phyloP scores from a whole-genome alignment of 2,329 filamentous ascomycete genomes.

The Hypocrella siamensis region DNA sequence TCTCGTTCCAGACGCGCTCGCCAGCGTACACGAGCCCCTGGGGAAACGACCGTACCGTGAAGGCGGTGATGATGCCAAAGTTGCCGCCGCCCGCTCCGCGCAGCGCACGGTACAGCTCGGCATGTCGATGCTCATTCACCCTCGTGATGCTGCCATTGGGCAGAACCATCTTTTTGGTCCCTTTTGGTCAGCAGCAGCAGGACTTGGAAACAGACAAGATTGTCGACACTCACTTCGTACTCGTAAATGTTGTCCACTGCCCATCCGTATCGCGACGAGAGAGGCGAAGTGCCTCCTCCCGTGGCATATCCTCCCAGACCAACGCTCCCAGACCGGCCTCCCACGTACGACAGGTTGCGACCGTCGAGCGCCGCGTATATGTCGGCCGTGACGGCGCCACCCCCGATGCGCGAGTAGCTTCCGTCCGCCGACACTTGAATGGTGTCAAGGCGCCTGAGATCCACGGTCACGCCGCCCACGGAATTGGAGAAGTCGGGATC shows the following conservation, averaged over 20 bases:
- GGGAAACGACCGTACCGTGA: constrained; percentile 12
- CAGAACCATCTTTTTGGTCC: constrained; percentile 23
- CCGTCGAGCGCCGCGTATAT: constrained; percentile 10
- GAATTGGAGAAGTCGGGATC: constrained; percentile 5
- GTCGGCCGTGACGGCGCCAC: constrained; percentile 24
- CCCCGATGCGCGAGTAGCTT: constrained; percentile 23
- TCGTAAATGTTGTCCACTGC: constrained; percentile 28
- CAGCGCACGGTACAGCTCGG: constrained; percentile 28
- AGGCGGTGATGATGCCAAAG: constrained; percentile 20
- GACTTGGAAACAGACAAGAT: not conserved
- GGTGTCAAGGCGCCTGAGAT: constrained; percentile 7
- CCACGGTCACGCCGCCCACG: constrained; percentile 8
- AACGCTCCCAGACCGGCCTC: constrained; percentile 22
- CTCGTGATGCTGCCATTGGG: constrained; percentile 26
- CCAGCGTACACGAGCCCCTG: constrained; percentile 11
- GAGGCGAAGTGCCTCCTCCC: constrained; percentile 10
- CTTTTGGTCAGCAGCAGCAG: not conserved
- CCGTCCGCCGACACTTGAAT: constrained; percentile 9
- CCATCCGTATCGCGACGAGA: constrained; percentile 23
- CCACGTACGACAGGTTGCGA: constrained; percentile 22
- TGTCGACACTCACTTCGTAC: constrained; percentile 16
- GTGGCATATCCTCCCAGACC: constrained; percentile 14
- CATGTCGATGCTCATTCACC: constrained; percentile 17
- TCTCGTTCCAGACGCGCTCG: not conserved
- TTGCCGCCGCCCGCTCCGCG: constrained; percentile 24